phyloP scores from a whole-genome alignment of 2,329 filamentous ascomycete genomes.

The Acarospora socialis region DNA sequence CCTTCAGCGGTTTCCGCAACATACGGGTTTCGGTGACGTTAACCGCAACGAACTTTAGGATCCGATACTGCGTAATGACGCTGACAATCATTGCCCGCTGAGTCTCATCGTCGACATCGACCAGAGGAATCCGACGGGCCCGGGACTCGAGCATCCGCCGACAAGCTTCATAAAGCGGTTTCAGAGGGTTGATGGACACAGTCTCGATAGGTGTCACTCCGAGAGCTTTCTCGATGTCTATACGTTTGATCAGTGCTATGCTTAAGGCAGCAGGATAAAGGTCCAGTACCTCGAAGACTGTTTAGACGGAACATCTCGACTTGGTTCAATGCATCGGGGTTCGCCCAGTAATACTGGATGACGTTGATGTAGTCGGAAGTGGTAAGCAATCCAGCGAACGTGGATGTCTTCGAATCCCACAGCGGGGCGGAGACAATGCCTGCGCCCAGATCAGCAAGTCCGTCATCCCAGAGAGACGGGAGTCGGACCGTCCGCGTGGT shows the following conservation, averaged over 20 bases:
- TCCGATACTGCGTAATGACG: constrained; percentile 95
- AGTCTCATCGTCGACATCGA: constrained; percentile 90
- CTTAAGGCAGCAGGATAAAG: constrained; percentile 5
- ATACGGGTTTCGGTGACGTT: constrained; percentile 82
- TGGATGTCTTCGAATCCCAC: constrained; percentile 88
- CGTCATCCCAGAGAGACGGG: not conserved
- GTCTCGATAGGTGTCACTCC: constrained; percentile 85
- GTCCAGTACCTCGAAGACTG: constrained; percentile 63
- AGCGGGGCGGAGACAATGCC: constrained; percentile 94
- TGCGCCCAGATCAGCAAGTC: constrained; percentile 26
- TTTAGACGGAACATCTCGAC: constrained; percentile 89
- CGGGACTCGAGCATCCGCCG: constrained; percentile 87
- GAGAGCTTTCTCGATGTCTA: constrained; percentile 91
- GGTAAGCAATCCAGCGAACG: constrained; percentile 86
- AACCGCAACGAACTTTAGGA: constrained; percentile 96
- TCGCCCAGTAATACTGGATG: constrained; percentile 98
- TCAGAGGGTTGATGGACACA: constrained; percentile 83
- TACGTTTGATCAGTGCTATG: constrained; percentile 9
- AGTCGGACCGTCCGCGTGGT: not conserved
- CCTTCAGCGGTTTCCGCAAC: constrained; percentile 71
- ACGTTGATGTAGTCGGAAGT: constrained; percentile 98
- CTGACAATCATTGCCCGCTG: constrained; percentile 84
- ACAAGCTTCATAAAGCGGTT: constrained; percentile 87
- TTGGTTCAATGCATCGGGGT: constrained; percentile 74
- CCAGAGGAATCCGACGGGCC: constrained; percentile 81